Base-by-base conservation (phyloP, 352 stramenopile species). In the Globisporangium heterothallicum region DNA sequence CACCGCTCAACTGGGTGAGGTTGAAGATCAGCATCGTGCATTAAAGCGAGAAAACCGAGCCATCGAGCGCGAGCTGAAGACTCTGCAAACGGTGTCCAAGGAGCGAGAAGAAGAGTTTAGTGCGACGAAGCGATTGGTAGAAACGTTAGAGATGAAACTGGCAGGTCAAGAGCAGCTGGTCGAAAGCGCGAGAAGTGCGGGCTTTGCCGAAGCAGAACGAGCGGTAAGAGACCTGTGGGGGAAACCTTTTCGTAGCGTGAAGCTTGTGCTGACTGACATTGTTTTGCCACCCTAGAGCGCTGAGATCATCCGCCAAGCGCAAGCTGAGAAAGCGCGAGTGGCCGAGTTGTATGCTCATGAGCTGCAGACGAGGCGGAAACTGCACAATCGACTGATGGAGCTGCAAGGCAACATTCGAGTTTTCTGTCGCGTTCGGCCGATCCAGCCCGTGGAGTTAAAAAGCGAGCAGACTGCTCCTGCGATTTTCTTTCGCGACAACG, bases 381-480 rank as follows among this genome's bases (percentile, higher is more conserved):
- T 97, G 9, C 87, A 97, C 60, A 96, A 97, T 42, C 70, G 80
- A 26, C 56, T 97, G 1, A 93, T 96, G 68, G 89, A 97, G 50
- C 63, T 98, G 2, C 84, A 95, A 47, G 92, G 91, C 10, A 97
- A 97, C 40, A 98, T 98, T 34, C 82, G 89, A 27, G 90, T 98
- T 2, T 97, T 97, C 49, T 97, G 87, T 52, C 81, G 91, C 24
- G 83, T 97, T 0, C 81, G 92, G 14, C 92, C 92, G 1, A 84
- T 96, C 49, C 72, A 88, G 44, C 66, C 72, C 2, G 66, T 88
- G 10, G 82, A 92, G 47, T 47, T 88, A 10, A 86, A 86, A 42
- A 87, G 65, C 13, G 81, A 89, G 7, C 76, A 91, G 26, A 73
- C 72, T 19, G 55, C 73, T 4, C 55, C 72, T 4, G 84, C 72